Percentiles rank a stretch among this genome's conserved stretches.
Conservation (phyloP, 1,284 basidiomycete species). For the Austropuccinia psidii region DNA sequence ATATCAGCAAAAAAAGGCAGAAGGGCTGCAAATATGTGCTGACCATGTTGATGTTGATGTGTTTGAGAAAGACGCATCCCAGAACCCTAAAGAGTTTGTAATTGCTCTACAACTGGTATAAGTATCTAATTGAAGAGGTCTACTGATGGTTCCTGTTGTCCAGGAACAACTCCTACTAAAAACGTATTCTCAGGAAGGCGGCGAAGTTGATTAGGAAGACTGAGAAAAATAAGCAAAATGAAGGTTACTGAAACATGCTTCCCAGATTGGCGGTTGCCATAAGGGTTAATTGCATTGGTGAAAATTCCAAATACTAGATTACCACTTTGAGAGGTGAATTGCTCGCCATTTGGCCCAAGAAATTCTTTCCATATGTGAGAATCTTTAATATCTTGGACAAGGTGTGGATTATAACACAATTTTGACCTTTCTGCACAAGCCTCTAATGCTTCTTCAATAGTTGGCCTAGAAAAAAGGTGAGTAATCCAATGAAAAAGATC, state of each 20-base stretch:
- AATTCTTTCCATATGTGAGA: conserved; percentile 9
- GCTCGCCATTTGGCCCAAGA: conserved; percentile 1
- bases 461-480: conserved; percentile 1
- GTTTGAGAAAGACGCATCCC: too few species aligned
- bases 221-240: background rate
- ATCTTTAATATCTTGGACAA: background rate
- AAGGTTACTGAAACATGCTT: conserved; percentile 22
- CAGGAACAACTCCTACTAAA: conserved; percentile 48
- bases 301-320: conserved; percentile 29
- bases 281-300: conserved; percentile 18
- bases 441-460: conserved; percentile 13
- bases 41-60: conserved; percentile 41
- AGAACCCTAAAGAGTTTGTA: too few species aligned
- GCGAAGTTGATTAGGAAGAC: conserved; percentile 44
- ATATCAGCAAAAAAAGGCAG: conserved; percentile 19
- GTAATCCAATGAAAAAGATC: conserved; percentile 18
- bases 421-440: background rate
- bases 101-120: conserved; percentile 44
- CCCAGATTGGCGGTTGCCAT: conserved; percentile 15
- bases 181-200: conserved; percentile 48
- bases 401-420: background rate
- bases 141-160: conserved; percentile 38
- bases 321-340: background rate
- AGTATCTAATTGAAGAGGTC: conserved; percentile 46
- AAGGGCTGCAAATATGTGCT: conserved; percentile 40